Evolutionary conservation across 257 asterid species (phyloP).

Genomic region (Solanum chiquidenum): DNA sequence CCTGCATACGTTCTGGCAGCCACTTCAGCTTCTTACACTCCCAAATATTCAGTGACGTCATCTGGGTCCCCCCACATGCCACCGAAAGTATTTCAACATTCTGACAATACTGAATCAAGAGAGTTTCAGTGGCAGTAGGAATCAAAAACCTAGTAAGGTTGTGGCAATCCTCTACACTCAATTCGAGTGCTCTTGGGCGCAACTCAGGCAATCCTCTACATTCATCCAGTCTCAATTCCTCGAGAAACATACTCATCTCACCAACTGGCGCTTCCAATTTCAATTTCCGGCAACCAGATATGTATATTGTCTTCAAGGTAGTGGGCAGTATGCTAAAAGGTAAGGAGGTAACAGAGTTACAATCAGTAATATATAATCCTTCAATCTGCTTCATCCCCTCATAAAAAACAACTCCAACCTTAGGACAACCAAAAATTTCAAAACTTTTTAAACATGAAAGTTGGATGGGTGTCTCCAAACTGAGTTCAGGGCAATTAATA

Average conservation of each 20-base stretch:
- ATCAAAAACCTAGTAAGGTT: background rate
- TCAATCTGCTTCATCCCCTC: too few species aligned
- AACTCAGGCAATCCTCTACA: background rate
- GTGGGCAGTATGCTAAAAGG: too few species aligned
- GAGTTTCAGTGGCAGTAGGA: background rate
- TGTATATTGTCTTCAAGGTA: rapidly evolving
- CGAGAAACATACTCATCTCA: background rate
- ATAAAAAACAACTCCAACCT: too few species aligned
- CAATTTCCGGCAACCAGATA: too few species aligned
- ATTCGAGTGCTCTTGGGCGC: background rate
- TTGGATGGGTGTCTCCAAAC: too few species aligned
- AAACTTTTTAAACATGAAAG: too few species aligned
- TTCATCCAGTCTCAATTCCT: rapidly evolving
- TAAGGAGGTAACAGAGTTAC: too few species aligned
- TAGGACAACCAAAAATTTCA: too few species aligned
- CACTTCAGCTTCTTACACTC: rapidly evolving
- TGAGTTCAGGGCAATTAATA: too few species aligned
- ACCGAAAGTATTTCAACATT: background rate
- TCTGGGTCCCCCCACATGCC: too few species aligned
- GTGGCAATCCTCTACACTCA: rapidly evolving
- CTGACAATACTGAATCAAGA: rapidly evolving
- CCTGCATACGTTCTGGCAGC: too few species aligned
- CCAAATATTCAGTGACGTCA: rapidly evolving
- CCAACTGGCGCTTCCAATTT: background rate
- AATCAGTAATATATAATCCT: rapidly evolving